A percentile compares a stretch with the other conserved stretches of the same genome.
Evolutionary conservation across 1,284 basidiomycete species (phyloP).

Genomic region (Cerrena zonata): DNA sequence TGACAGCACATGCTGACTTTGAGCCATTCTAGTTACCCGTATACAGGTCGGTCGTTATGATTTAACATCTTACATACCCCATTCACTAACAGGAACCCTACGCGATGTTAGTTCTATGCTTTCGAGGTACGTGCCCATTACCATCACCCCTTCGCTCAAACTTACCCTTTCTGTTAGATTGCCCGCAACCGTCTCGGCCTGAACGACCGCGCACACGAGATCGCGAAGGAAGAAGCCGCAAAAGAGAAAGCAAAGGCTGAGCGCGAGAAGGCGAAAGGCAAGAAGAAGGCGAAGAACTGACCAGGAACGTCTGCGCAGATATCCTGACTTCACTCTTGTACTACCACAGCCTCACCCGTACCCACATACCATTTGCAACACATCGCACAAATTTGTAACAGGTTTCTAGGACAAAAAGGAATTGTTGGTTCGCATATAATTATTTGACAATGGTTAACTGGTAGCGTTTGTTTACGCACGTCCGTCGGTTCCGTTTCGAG

Average conservation of each 20-base stretch:
- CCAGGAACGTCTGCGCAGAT: too few species aligned
- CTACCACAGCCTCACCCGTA: too few species aligned
- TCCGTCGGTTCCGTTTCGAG: too few species aligned
- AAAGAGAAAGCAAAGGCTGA: conserved; percentile 57
- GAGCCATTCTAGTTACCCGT: conserved; percentile 50
- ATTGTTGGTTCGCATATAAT: too few species aligned
- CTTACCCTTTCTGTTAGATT: conserved; percentile 48
- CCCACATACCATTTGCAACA: too few species aligned
- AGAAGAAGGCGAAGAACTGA: conserved; percentile 30
- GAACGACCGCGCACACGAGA: conserved; percentile 84
- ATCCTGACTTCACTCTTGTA: too few species aligned
- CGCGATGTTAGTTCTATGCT: conserved; percentile 72
- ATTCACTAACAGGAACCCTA: neutral
- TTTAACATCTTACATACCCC: neutral
- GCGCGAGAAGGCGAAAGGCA: conserved; percentile 34
- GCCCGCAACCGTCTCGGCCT: conserved; percentile 87
- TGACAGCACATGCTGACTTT: conserved; percentile 6
- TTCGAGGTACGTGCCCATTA: conserved; percentile 61
- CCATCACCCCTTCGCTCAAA: neutral
- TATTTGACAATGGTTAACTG: neutral
- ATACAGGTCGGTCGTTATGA: conserved; percentile 52
- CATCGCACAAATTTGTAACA: too few species aligned
- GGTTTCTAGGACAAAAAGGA: too few species aligned
- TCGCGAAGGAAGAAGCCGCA: conserved; percentile 66
- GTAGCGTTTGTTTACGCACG: too few species aligned